Evolutionary conservation across 345 rosid species (phyloP).

Genomic region (Eutrema heterophyllum): DNA sequence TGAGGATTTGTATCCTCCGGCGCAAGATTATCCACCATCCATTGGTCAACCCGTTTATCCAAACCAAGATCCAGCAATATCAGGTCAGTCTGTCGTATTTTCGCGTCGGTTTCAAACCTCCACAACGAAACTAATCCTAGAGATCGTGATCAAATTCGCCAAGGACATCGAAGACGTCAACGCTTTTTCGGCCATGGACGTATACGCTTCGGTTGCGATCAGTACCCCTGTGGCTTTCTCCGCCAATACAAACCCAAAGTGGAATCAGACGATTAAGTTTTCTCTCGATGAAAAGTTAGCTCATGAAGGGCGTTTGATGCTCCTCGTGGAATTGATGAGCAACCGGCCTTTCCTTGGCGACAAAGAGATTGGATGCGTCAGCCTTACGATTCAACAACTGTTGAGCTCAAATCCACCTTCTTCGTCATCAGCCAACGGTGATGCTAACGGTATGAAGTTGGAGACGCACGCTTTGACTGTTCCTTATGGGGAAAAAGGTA

Average conservation of each 20-base stretch:
- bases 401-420: slow-evolving; percentile 29
- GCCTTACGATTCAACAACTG: slow-evolving; percentile 58
- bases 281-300: slow-evolving; percentile 40
- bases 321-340: slow-evolving; percentile 52
- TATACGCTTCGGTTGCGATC: slow-evolving; percentile 47
- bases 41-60: slow-evolving; percentile 3
- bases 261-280: slow-evolving; percentile 61
- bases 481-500: slow-evolving; percentile 61
- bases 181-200: slow-evolving; percentile 61
- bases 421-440: background rate
- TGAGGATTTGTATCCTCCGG: background rate
- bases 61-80: background rate
- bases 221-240: slow-evolving; percentile 40
- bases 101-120: slow-evolving; percentile 13
- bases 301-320: slow-evolving; percentile 42
- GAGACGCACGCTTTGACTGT: slow-evolving; percentile 53
- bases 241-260: slow-evolving; percentile 51
- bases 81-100: background rate
- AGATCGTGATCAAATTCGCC: slow-evolving; percentile 55
- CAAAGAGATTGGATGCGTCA: slow-evolving; percentile 56
- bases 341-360: slow-evolving; percentile 56
- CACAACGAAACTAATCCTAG: slow-evolving; percentile 41
- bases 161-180: slow-evolving; percentile 53
- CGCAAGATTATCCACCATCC: background rate
- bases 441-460: slow-evolving; percentile 29